Percentiles rank a stretch among this genome's conserved stretches.
Conservation (phyloP, 2,329 filamentous ascomycete genomes). For the Aspergillus niger region DNA sequence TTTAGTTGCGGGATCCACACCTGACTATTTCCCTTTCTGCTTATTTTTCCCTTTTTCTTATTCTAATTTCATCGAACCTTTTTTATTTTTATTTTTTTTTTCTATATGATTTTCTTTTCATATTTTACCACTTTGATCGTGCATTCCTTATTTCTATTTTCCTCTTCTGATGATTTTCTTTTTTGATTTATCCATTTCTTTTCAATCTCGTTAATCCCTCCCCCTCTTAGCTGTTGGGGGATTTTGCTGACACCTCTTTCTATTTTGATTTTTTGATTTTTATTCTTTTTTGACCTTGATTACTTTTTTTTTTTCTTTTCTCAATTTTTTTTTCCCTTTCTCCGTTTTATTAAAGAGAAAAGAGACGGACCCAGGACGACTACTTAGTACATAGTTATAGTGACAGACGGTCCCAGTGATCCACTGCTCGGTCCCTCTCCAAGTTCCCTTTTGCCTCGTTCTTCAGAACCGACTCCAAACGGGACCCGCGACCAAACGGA, state of each 20-base stretch:
- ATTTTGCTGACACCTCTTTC: constrained; percentile 1
- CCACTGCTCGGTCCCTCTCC: constrained; percentile 12
- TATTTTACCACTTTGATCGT: background rate
- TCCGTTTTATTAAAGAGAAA: constrained; percentile 15
- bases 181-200: background rate
- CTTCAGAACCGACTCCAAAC: constrained; percentile 14
- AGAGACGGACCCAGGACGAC: constrained; percentile 9
- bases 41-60: constrained; percentile 1
- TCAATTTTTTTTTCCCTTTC: constrained; percentile 11
- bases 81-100: background rate
- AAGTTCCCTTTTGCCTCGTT: constrained; percentile 11
- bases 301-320: constrained; percentile 4
- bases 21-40: constrained; percentile 11
- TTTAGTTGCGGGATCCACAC: constrained; percentile 19
- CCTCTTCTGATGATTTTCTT: background rate
- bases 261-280: background rate
- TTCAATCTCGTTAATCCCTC: background rate
- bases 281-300: constrained; percentile 14
- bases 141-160: background rate
- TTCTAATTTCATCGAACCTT: background rate
- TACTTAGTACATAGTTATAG: constrained; percentile 19
- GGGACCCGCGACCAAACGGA: constrained; percentile 14
- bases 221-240: background rate
- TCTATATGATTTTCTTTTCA: background rate
- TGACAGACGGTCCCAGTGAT: constrained; percentile 19